These are phyloP conservation scores for Phaeosphaeriaceae sp. DNA, from an alignment of 2,329 filamentous ascomycete genomes.

Conservation along the genomic window DNA sequence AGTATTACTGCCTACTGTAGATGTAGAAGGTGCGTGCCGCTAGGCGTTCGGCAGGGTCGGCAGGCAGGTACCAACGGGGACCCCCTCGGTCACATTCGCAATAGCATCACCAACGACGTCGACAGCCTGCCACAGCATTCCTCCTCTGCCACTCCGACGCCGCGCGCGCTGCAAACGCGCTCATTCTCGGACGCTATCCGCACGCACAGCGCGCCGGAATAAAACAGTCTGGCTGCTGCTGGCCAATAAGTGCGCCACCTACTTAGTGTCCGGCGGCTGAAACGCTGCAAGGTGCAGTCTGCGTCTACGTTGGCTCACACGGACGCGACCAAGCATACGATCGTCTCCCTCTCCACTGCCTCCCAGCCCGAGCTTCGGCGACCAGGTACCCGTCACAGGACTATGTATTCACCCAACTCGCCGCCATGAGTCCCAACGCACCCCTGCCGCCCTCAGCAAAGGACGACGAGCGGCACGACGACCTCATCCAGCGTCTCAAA, in stretches of 20 bases:
- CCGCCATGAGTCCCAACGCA: slow-evolving; percentile 36
- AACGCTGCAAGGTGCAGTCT: slow-evolving; percentile 43
- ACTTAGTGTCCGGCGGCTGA: slow-evolving; percentile 37
- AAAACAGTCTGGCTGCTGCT: slow-evolving; percentile 27
- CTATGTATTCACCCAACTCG: slow-evolving; percentile 38
- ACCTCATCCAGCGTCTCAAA: slow-evolving; percentile 32
- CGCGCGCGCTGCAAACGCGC: slow-evolving; percentile 21
- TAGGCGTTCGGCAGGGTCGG: slow-evolving; percentile 12
- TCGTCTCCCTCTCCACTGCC: slow-evolving; percentile 18
- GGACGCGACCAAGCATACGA: slow-evolving; percentile 21
- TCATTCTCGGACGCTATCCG: slow-evolving; percentile 31
- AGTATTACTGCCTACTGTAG: too few relatives aligned
- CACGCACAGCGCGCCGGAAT: slow-evolving; percentile 19
- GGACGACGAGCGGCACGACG: slow-evolving; percentile 20
- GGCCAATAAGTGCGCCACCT: slow-evolving; percentile 30
- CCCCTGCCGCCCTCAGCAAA: slow-evolving; percentile 22
- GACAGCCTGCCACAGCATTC: slow-evolving; percentile 4
- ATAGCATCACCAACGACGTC: slow-evolving; percentile 6
- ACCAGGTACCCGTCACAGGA: slow-evolving; percentile 23
- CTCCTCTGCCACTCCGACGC: slow-evolving; percentile 12
- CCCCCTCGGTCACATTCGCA: slow-evolving; percentile 15
- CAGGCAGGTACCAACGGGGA: slow-evolving; percentile 19
- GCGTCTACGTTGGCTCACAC: slow-evolving; percentile 31
- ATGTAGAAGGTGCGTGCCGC: background rate
- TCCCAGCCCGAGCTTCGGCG: slow-evolving; percentile 1